Evolutionary conservation across 1,139 yeast species (phyloP).

Genomic region (Candida freyschussii): DNA sequence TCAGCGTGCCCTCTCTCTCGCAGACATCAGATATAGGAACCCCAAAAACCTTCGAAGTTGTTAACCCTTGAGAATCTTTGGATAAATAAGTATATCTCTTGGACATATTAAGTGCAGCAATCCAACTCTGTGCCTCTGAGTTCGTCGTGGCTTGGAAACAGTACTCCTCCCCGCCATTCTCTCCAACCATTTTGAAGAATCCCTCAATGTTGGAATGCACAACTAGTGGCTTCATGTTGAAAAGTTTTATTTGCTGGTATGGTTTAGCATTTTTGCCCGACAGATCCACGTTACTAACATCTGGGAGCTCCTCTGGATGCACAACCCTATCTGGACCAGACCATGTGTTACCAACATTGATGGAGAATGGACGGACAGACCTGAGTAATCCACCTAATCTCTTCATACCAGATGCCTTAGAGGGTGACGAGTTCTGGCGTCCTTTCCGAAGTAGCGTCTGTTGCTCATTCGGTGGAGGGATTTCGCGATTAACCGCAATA

Average conservation of each 20-base stretch:
- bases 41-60: slow-evolving; percentile 67
- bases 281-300: slow-evolving; percentile 38
- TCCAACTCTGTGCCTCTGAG: slow-evolving; percentile 74
- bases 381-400: slow-evolving; percentile 41
- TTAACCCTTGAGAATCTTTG: slow-evolving; percentile 33
- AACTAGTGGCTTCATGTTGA: slow-evolving; percentile 30
- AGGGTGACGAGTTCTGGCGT: slow-evolving; percentile 19
- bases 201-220: slow-evolving; percentile 30
- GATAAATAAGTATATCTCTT: slow-evolving; percentile 40
- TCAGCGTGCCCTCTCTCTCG: slow-evolving; percentile 54
- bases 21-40: slow-evolving; percentile 77
- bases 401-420: slow-evolving; percentile 28
- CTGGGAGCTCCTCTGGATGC: slow-evolving; percentile 56
- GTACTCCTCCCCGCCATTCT: slow-evolving; percentile 50
- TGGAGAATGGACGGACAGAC: slow-evolving; percentile 42
- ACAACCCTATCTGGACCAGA: slow-evolving; percentile 48
- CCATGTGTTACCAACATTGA: slow-evolving; percentile 34
- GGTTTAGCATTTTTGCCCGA: slow-evolving; percentile 47
- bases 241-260: slow-evolving; percentile 48
- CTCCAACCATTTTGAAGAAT: slow-evolving; percentile 58
- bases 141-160: slow-evolving; percentile 66
- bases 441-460: slow-evolving; percentile 16
- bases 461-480: slow-evolving; percentile 13
- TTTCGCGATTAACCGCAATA: slow-evolving; percentile 7
- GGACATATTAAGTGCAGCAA: slow-evolving; percentile 39